Evolutionary conservation across 2,329 filamentous ascomycete genomes (phyloP).

Genomic region (Sporothrix dimorphospora): DNA sequence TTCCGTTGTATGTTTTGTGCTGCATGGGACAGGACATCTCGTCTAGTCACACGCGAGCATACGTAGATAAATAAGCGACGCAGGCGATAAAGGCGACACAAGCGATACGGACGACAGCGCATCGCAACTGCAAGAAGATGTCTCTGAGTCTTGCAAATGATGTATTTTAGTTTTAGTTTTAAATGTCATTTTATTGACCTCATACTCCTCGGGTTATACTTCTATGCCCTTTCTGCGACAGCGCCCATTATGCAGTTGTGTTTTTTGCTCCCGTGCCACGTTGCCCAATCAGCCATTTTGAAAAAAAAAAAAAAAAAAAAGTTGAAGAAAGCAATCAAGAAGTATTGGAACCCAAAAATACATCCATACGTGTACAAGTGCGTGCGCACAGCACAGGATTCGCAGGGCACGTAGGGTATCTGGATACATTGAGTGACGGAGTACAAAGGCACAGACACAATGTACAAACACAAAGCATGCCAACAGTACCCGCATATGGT

Average conservation of each 20-base stretch:
- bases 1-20: background rate
- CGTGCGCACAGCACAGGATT: background rate
- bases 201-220: background rate
- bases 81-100: background rate
- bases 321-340: background rate
- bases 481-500: constrained; percentile 23
- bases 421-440: background rate
- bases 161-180: too few species aligned
- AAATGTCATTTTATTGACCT: too few species aligned
- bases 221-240: background rate
- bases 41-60: background rate
- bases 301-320: too few species aligned
- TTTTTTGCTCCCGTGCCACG: background rate
- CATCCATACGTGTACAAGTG: background rate
- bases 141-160: background rate
- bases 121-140: background rate
- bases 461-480: constrained; percentile 15
- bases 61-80: background rate
- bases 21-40: background rate
- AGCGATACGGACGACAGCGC: background rate
- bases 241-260: background rate
- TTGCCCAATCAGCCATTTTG: background rate
- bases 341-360: background rate
- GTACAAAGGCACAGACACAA: constrained; percentile 3
- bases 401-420: background rate